A percentile compares a stretch with the other conserved stretches of the same genome.
These are phyloP conservation scores for Areca catechu DNA, from an alignment of 176 grass and related monocot genomes.

Conservation along the genomic window DNA sequence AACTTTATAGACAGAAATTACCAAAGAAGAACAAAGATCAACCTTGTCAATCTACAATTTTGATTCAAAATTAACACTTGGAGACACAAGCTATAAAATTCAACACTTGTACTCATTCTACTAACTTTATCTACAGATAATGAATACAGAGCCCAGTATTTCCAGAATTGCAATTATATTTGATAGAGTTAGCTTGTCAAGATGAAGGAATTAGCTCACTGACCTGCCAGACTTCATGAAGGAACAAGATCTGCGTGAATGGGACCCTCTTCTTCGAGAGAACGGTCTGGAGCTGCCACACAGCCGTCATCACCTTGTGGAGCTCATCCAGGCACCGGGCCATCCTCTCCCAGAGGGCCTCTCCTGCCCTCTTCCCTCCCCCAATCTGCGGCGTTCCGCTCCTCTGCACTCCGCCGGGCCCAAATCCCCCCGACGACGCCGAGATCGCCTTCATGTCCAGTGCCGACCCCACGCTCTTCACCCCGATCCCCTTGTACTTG, in stretches of 20 bases:
- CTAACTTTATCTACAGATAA: too few relatives aligned
- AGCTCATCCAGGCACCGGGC: conserved; percentile 85
- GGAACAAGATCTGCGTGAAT: conserved; percentile 89
- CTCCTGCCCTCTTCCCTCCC: conserved; percentile 65
- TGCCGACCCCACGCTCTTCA: conserved; percentile 59
- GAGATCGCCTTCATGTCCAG: conserved; percentile 98
- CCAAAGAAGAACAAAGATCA: too few relatives aligned
- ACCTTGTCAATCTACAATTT: too few relatives aligned
- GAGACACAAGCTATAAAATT: too few relatives aligned
- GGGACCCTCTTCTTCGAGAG: conserved; percentile 92
- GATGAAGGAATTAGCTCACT: not conserved
- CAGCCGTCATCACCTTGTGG: conserved; percentile 56
- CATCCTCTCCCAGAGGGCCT: conserved; percentile 94
- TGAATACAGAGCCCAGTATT: too few relatives aligned
- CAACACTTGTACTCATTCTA: too few relatives aligned
- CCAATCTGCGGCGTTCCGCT: conserved; percentile 93
- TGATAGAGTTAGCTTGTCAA: too few relatives aligned
- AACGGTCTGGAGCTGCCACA: conserved; percentile 91
- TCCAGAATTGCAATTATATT: too few relatives aligned
- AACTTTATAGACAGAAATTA: too few relatives aligned
- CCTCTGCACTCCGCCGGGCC: conserved; percentile 91
- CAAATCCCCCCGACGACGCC: conserved; percentile 34
- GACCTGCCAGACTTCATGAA: conserved; percentile 99
- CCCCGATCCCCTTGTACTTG: conserved; percentile 61
- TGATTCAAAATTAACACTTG: too few relatives aligned